Conservation (phyloP, 176 grass and related monocot genomes). For the Pontederia paniculata region DNA sequence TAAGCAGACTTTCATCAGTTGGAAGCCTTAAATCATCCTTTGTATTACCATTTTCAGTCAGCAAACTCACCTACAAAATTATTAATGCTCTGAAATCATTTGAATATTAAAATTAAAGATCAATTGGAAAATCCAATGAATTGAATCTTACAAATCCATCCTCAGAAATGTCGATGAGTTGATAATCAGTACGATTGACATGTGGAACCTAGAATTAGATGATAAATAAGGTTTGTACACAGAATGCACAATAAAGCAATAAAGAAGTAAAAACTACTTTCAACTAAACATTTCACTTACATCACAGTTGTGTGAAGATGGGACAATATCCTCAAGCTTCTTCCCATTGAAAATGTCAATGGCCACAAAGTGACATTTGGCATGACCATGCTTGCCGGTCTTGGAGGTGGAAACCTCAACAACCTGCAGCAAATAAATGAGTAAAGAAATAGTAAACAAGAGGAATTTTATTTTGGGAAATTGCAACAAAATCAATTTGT, state of each 20-base stretch:
- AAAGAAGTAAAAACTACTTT: slow-evolving; percentile 6
- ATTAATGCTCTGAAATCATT: neutral
- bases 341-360: slow-evolving; percentile 94
- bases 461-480: too few relatives aligned
- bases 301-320: slow-evolving; percentile 93
- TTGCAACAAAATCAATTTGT: too few relatives aligned
- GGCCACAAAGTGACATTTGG: slow-evolving; percentile 91
- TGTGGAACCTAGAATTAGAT: slow-evolving; percentile 53
- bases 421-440: slow-evolving; percentile 35
- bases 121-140: neutral
- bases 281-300: slow-evolving; percentile 24
- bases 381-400: slow-evolving; percentile 93
- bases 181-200: slow-evolving; percentile 82
- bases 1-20: slow-evolving; percentile 60
- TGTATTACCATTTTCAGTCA: slow-evolving; percentile 64
- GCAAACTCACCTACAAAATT: slow-evolving; percentile 65
- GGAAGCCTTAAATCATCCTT: slow-evolving; percentile 94
- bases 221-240: neutral
- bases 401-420: slow-evolving; percentile 96
- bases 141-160: slow-evolving; percentile 79
- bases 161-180: slow-evolving; percentile 97
- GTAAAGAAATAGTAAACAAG: neutral
- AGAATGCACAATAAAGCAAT: slow-evolving; percentile 9
- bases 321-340: slow-evolving; percentile 95
- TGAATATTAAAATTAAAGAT: neutral